Conservation (phyloP, 2,329 filamentous ascomycete species). For the Verticillium dahliae region DNA sequence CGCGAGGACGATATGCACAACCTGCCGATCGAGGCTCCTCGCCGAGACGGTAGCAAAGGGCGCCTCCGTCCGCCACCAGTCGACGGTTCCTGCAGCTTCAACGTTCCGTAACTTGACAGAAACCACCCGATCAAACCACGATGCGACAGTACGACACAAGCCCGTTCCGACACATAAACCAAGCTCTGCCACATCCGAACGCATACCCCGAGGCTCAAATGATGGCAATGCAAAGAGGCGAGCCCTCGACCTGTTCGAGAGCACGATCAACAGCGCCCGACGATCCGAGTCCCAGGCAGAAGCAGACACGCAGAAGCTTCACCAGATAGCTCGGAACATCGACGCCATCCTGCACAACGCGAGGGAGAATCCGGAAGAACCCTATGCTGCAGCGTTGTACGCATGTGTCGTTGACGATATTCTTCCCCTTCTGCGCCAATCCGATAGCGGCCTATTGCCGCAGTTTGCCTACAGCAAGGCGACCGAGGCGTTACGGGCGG, state of each 20-base stretch:
- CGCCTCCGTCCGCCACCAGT: constrained; percentile 3
- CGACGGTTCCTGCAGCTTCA: constrained; percentile 2
- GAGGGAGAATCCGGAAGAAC: not conserved
- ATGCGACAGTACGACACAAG: not conserved
- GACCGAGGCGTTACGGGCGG: not conserved
- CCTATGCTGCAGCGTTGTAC: not conserved
- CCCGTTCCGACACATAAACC: not conserved
- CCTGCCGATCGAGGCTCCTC: constrained; percentile 18
- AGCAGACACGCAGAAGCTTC: not conserved
- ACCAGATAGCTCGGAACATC: constrained; percentile 3
- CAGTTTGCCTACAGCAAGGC: not conserved
- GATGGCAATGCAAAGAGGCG: not conserved
- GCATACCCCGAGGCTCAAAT: not conserved
- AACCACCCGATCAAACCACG: not conserved
- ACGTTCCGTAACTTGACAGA: not conserved
- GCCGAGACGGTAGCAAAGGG: constrained; percentile 1
- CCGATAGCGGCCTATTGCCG: not conserved
- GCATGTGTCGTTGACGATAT: constrained; percentile 2
- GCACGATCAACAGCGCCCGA: constrained; percentile 5
- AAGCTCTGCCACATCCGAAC: not conserved
- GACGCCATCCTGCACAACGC: constrained; percentile 1
- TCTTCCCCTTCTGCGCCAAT: not conserved
- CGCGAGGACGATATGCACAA: constrained; percentile 25
- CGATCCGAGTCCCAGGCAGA: not conserved
- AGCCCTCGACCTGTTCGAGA: constrained; percentile 11